Evolutionary conservation across 805 yeast genomes (phyloP).

Genomic region (Cyberlindnera saturnus): DNA sequence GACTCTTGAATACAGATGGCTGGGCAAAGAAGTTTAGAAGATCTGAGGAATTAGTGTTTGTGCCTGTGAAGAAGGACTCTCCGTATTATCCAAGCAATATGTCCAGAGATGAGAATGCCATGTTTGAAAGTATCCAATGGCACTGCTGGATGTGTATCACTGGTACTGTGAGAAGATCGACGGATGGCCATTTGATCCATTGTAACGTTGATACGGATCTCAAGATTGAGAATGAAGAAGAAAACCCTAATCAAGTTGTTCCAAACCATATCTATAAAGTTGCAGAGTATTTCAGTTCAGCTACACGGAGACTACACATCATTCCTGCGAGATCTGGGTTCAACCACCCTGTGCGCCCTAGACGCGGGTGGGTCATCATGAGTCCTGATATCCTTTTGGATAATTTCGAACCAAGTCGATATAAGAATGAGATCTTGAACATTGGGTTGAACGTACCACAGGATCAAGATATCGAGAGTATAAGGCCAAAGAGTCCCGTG

Average conservation of each 20-base stretch:
- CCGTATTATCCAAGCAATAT: constrained; percentile 59
- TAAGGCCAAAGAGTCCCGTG: constrained; percentile 80
- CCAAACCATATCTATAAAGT: constrained; percentile 76
- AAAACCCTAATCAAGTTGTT: constrained; percentile 40
- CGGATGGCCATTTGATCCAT: constrained; percentile 79
- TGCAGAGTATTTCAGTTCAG: constrained; percentile 83
- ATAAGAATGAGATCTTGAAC: constrained; percentile 35
- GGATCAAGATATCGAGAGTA: constrained; percentile 64
- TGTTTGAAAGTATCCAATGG: constrained; percentile 78
- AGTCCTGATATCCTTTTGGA: constrained; percentile 77
- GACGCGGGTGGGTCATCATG: constrained; percentile 90
- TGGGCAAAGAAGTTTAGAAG: constrained; percentile 73
- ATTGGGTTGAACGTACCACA: constrained; percentile 58
- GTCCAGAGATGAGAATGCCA: constrained; percentile 34
- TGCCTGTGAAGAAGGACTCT: constrained; percentile 61
- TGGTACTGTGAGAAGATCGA: constrained; percentile 84
- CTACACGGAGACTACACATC: constrained; percentile 78
- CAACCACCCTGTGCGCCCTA: constrained; percentile 53
- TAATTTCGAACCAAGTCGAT: constrained; percentile 51
- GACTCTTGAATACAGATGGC: constrained; percentile 43
- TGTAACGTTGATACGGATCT: constrained; percentile 91
- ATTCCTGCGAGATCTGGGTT: constrained; percentile 68
- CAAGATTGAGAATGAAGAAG: constrained; percentile 50
- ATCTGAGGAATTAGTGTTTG: constrained; percentile 83
- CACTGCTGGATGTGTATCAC: constrained; percentile 98